phyloP scores from a whole-genome alignment of 805 yeast genomes.

The Pichia paraexigua region DNA sequence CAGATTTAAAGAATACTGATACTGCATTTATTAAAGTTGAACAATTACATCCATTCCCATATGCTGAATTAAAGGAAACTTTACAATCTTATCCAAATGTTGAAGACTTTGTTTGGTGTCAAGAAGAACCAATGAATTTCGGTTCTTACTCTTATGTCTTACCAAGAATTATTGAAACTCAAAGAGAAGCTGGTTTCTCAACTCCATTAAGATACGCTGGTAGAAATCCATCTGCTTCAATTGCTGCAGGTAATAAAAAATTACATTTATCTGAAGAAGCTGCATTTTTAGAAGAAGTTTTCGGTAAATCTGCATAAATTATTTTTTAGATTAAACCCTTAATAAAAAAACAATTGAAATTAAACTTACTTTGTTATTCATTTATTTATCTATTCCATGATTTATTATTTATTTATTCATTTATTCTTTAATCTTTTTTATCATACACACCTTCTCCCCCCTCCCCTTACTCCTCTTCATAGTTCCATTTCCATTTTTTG shows the following conservation, averaged over 20 bases:
- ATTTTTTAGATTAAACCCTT: neutral
- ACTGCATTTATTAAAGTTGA: conserved; percentile 88
- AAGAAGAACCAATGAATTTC: conserved; percentile 98
- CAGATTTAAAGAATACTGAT: conserved; percentile 59
- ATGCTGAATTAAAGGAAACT: conserved; percentile 81
- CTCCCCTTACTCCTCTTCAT: neutral
- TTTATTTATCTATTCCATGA: neutral
- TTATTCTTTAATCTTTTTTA: neutral
- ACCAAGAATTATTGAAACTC: conserved; percentile 75
- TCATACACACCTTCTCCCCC: neutral
- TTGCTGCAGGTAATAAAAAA: conserved; percentile 94
- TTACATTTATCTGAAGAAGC: conserved; percentile 86
- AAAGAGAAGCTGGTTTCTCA: conserved; percentile 65
- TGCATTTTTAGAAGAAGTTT: conserved; percentile 74
- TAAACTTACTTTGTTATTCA: neutral
- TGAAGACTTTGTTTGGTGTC: conserved; percentile 92
- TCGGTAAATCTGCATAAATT: conserved; percentile 23
- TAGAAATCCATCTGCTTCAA: conserved; percentile 96
- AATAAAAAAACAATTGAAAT: too few species aligned
- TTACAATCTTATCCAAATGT: conserved; percentile 71
- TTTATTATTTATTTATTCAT: neutral
- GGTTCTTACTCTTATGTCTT: conserved; percentile 76
- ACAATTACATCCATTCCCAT: conserved; percentile 99
- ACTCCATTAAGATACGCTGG: conserved; percentile 77
- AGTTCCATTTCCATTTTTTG: neutral